These are phyloP conservation scores for Eucalyptus albens DNA, from an alignment of 345 rosid species.

Conservation along the genomic window DNA sequence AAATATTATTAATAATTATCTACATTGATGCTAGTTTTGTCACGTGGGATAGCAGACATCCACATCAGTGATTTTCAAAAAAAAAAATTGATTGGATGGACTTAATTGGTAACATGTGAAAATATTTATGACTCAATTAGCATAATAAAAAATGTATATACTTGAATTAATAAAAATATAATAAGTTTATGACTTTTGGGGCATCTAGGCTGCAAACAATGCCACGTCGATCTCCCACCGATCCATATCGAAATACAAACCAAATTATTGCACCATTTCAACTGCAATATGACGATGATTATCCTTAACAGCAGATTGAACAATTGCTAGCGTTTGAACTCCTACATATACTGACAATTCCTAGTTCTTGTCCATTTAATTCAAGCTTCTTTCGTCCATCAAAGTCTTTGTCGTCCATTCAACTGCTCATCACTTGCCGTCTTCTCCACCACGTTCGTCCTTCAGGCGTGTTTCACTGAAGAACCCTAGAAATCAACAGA, in stretches of 20 bases:
- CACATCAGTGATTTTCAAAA: too few relatives aligned
- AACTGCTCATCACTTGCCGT: neutral
- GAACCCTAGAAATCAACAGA: too few relatives aligned
- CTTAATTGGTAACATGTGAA: too few relatives aligned
- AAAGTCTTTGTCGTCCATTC: neutral
- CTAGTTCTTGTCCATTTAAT: neutral
- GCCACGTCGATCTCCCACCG: neutral
- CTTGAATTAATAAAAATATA: too few relatives aligned
- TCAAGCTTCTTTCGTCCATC: neutral
- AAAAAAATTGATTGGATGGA: neutral
- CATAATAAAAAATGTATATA: too few relatives aligned
- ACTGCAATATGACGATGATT: neutral
- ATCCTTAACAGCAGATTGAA: neutral
- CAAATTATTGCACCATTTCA: neutral
- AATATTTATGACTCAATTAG: too few relatives aligned
- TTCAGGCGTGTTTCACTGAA: too few relatives aligned
- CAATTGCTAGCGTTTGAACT: neutral
- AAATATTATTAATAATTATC: too few relatives aligned
- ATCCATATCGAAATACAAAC: neutral
- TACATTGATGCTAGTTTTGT: too few relatives aligned
- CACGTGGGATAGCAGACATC: fast-evolving
- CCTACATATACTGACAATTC: neutral
- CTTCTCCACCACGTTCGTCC: too few relatives aligned
- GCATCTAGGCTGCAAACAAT: neutral
- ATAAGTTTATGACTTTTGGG: too few relatives aligned